Base-by-base conservation (phyloP, 1,284 basidiomycete genomes). In the Caloboletus inedulis region DNA sequence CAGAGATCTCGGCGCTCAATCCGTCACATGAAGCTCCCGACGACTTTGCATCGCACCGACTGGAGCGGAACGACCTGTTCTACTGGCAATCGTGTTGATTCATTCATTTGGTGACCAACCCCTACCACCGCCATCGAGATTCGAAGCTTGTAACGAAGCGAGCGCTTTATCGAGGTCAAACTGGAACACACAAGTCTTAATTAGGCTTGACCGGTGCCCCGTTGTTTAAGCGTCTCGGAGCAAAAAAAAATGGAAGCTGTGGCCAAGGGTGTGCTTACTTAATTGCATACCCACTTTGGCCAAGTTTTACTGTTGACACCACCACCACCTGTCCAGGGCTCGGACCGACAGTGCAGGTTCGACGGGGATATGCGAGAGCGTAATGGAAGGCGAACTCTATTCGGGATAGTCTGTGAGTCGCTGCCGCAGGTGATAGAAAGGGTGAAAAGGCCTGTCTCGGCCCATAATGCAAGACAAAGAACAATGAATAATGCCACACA, bases 181-280 rank as follows among this genome's bases (percentile, higher is more conserved):
- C 49, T 36, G 46, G 59, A 46, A 49, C 37, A 48, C 47, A 39
- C 51, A 43, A 3, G 41, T 53, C 60, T 47, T 43, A 42, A 63
- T 68, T 47, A 39, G 55, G 64, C 16, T 43, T 52, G 47, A 42
- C 47, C 33, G 10, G 43, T 51, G 31, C 41, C 43, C 49, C 23
- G 59, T 63, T 16, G 52, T 64, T 49, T 47, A 53, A 54, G 58
- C 64, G 57, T 64, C 60, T 53, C 52, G 56, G 65, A 53, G 57
- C 49, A 50, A 41, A 54, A 60, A 57, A 63, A 57, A 66, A 70
- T 54, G 65, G 62, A 70, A 68, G 68, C 55, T 47, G 44, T 30
- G 42, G 43, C n/a, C 39, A 39, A 46, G 43, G 43, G 55, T n/a
- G 10, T 45, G 55, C 43, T 61, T 56, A 61, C 39, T 3, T 59